Evolutionary conservation across 495 filamentous ascomycete species (phyloP).

Genomic region (Cercophora samala): DNA sequence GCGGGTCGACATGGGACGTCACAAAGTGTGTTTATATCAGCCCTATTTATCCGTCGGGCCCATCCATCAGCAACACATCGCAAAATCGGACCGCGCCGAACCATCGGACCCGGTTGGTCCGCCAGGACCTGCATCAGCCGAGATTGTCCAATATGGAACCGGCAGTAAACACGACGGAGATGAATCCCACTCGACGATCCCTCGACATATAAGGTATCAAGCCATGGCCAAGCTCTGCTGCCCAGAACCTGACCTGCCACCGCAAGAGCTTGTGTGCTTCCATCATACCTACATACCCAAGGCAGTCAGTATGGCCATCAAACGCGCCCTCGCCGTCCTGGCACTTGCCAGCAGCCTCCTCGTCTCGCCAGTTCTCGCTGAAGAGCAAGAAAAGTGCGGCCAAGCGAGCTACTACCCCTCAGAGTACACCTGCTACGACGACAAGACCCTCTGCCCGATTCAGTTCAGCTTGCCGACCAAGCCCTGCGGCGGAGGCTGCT

Average conservation of each 20-base stretch:
- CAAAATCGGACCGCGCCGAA: neutral
- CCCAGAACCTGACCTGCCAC: neutral
- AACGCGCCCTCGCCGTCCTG: neutral
- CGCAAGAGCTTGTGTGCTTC: neutral
- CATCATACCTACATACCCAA: neutral
- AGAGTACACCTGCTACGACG: conserved; percentile 21
- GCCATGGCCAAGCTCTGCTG: neutral
- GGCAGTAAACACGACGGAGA: neutral
- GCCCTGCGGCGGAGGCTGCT: conserved; percentile 18
- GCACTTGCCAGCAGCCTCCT: neutral
- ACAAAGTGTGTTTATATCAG: neutral
- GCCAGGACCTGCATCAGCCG: neutral
- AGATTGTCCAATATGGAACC: neutral
- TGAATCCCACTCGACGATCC: neutral
- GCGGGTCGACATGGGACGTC: neutral
- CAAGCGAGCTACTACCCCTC: conserved; percentile 14
- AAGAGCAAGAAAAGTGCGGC: conserved; percentile 7
- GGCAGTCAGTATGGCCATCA: neutral
- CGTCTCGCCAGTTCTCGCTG: neutral
- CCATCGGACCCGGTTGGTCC: neutral
- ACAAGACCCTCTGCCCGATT: conserved; percentile 17
- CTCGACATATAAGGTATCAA: neutral
- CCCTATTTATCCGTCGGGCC: neutral
- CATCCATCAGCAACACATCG: neutral
- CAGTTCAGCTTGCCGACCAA: conserved; percentile 13